Evolutionary conservation across 2,329 filamentous ascomycete species (phyloP), one percentile per base, ranked within the genome.

Genomic region (Ceratocystis cacaofunesta): DNA sequence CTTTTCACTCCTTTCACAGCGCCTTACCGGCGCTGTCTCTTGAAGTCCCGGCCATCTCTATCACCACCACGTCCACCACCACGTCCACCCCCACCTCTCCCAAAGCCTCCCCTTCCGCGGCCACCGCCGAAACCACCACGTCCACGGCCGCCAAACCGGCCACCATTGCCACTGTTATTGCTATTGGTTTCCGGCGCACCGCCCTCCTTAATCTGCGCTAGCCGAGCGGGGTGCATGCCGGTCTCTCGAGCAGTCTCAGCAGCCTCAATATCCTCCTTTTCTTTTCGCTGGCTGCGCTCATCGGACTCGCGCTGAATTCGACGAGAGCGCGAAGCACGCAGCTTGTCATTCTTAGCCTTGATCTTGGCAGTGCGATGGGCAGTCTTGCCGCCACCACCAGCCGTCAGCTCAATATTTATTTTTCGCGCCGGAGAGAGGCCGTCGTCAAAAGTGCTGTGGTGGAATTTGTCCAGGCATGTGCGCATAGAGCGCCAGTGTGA

Each of bases 351-450:
- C 82, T 96, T 96, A 66, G 82, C 82, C 71, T 83, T 80, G 74
- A 97, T 90, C 78, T 92, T 94, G 66, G 86, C 82, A 72, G 82
- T 84, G 69, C 92, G 81, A 66, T 80, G 77, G 69, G 85, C 80
- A 58, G 84, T 89, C 74, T 91, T 95, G 68, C 86, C 87, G 68
- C 92, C 92, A 50, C 92, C 92, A 63, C 92, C 92, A 67, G 89
- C 92, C 70, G 91, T 96, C 70, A 97, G 77, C 77, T 96, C 92
- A 30, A 96, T 89, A 73, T 96, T 96, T 71, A 97, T 95, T 76
- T 86, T 88, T 70, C 92, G 80, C 63, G 85, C 77, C 17, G 78
- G 73, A 52, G 76, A 78, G 17, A 75, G 68, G 69, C 79, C 77
- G 75, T 85, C 79, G 73, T 79, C 75, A 73, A 96, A 95, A 69